Conservation (phyloP, 495 filamentous ascomycete genomes). For the Penicillium ochrochloron region DNA sequence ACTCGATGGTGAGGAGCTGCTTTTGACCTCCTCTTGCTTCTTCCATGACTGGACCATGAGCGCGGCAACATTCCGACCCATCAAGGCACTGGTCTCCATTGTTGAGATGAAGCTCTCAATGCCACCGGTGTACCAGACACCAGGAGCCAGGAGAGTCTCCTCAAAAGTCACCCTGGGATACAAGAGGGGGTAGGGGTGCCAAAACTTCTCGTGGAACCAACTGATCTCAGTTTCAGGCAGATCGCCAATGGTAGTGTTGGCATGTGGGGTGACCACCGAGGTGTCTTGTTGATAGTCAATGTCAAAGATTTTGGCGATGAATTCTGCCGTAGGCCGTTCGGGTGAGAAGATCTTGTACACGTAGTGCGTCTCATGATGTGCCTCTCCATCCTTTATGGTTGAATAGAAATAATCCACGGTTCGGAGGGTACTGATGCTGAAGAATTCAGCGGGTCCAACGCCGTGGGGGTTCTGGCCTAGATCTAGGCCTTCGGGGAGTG, state of each 20-base stretch:
- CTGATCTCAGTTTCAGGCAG: constrained; percentile 59
- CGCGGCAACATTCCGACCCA: constrained; percentile 92
- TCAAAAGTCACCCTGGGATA: constrained; percentile 88
- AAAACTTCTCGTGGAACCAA: constrained; percentile 78
- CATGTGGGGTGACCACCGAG: constrained; percentile 12
- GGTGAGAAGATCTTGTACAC: constrained; percentile 98
- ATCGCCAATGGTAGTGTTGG: constrained; percentile 40
- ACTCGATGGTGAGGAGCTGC: not conserved
- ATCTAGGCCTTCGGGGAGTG: constrained; percentile 64
- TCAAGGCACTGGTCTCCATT: constrained; percentile 96
- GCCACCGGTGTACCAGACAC: constrained; percentile 86
- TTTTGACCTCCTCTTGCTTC: constrained; percentile 20
- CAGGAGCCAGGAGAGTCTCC: constrained; percentile 65
- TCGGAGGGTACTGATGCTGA: constrained; percentile 80
- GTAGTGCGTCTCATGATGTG: constrained; percentile 60
- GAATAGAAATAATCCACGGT: constrained; percentile 66
- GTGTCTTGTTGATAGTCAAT: constrained; percentile 31
- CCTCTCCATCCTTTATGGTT: constrained; percentile 39
- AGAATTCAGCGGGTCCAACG: constrained; percentile 77
- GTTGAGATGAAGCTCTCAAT: constrained; percentile 96
- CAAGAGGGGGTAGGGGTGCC: constrained; percentile 84
- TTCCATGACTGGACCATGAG: constrained; percentile 71
- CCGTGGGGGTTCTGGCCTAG: constrained; percentile 53
- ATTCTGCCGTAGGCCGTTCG: constrained; percentile 61
- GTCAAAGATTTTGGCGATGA: constrained; percentile 56